A percentile compares a stretch with the other conserved stretches of the same genome.
Evolutionary conservation across 345 rosid species (phyloP).

Genomic region (Excoecaria agallocha): DNA sequence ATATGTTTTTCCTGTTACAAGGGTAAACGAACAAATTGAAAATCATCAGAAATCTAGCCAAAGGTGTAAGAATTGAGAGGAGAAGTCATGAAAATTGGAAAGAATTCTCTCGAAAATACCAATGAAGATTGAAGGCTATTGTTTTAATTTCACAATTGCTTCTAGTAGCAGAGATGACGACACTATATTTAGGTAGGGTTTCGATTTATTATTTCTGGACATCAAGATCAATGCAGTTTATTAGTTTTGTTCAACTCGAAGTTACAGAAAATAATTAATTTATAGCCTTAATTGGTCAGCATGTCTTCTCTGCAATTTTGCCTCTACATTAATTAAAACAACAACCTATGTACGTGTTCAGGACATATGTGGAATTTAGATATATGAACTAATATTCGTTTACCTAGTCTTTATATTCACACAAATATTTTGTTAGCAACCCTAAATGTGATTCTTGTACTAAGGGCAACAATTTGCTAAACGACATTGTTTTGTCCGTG

Average conservation of each 20-base stretch:
- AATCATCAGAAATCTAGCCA: neutral
- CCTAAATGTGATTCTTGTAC: too few species aligned
- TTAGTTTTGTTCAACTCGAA: neutral
- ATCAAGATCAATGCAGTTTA: neutral
- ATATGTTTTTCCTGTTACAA: neutral
- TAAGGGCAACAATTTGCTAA: neutral
- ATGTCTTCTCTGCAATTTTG: neutral
- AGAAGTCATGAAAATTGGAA: slow-evolving; percentile 2
- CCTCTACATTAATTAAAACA: too few species aligned
- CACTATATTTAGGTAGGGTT: neutral
- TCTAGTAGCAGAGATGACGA: slow-evolving; percentile 2
- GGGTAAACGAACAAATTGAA: too few species aligned
- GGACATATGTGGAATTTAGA: too few species aligned
- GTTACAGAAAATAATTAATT: neutral
- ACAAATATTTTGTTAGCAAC: too few species aligned
- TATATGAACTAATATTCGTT: neutral
- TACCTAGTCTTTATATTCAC: neutral
- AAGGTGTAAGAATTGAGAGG: neutral
- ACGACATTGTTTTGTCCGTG: neutral
- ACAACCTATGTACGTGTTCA: too few species aligned
- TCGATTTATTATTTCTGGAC: neutral
- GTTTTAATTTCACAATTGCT: neutral
- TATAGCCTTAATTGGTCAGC: neutral
- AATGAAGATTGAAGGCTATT: slow-evolving; percentile 1
- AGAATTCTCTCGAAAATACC: slow-evolving; percentile 2